Percentiles rank a stretch among this genome's conserved stretches.
Conservation (phyloP, 306 rosid species). For the Rosa lucieae region DNA sequence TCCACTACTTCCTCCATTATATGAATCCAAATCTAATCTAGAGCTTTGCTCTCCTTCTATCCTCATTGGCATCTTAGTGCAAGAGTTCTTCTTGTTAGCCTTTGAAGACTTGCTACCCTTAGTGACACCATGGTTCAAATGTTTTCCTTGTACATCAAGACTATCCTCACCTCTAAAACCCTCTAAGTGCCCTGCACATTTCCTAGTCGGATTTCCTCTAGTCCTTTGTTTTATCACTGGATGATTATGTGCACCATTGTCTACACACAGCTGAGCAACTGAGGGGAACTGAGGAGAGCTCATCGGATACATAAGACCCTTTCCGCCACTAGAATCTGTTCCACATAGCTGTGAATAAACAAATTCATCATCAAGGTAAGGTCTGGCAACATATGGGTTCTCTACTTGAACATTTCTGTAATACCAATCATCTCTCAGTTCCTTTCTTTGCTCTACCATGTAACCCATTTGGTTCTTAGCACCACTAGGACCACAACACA, state of each 20-base stretch:
- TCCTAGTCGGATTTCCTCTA: constrained; percentile 17
- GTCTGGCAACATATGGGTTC: constrained; percentile 22
- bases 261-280: constrained; percentile 19
- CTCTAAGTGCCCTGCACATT: constrained; percentile 24
- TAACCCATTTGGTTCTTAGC: constrained; percentile 24
- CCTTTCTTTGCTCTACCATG: constrained; percentile 27
- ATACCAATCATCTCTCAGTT: constrained; percentile 17
- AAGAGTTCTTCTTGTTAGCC: constrained; percentile 21
- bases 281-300: constrained; percentile 30
- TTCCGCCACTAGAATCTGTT: constrained; percentile 21
- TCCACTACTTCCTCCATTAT: constrained; percentile 22
- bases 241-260: constrained; percentile 22
- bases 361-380: constrained; percentile 24
- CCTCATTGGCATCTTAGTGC: constrained; percentile 10
- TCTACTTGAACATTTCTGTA: constrained; percentile 23
- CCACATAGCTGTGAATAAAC: constrained; percentile 27
- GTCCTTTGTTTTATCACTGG: constrained; percentile 23
- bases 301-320: constrained; percentile 22
- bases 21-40: constrained; percentile 12
- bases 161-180: constrained; percentile 44
- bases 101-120: constrained; percentile 25
- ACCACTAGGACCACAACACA: constrained; percentile 27
- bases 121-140: constrained; percentile 18
- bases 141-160: constrained; percentile 41
- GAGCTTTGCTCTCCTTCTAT: constrained; percentile 27